Evolutionary conservation across 805 yeast species (phyloP).

Genomic region (Saccharomycopsis javanensis): DNA sequence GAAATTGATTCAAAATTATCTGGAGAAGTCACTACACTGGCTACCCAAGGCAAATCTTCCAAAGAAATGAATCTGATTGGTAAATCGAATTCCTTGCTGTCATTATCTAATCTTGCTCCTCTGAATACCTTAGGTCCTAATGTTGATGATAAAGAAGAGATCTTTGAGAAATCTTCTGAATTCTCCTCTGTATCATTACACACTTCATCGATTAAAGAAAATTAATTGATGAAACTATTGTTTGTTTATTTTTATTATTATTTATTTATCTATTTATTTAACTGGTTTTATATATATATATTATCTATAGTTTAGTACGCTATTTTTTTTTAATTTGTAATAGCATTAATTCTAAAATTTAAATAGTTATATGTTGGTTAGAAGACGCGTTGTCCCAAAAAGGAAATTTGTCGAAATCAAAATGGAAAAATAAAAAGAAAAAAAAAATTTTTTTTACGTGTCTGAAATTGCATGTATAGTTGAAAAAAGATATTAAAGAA

Average conservation of each 20-base stretch:
- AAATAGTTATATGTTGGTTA: no score
- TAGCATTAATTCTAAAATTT: background rate
- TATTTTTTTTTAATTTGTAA: background rate
- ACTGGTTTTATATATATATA: background rate
- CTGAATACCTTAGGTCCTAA: background rate
- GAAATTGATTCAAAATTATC: background rate
- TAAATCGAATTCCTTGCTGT: background rate
- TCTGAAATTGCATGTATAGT: background rate
- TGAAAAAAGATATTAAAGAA: background rate
- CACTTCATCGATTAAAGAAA: background rate
- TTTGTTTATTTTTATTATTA: background rate
- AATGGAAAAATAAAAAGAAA: background rate
- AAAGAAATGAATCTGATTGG: background rate
- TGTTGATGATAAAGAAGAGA: background rate
- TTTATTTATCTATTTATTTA: background rate
- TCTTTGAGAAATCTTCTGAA: background rate
- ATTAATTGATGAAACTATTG: background rate
- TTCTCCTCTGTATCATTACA: background rate
- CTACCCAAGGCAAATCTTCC: background rate
- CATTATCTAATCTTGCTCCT: background rate
- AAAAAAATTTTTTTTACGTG: background rate
- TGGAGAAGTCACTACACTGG: background rate
- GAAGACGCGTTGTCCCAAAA: slow-evolving; percentile 1
- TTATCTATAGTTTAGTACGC: background rate
- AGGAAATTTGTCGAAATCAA: background rate